Conservation (phyloP, 2,329 filamentous ascomycete genomes). For the Cladorrhinum sp. region DNA sequence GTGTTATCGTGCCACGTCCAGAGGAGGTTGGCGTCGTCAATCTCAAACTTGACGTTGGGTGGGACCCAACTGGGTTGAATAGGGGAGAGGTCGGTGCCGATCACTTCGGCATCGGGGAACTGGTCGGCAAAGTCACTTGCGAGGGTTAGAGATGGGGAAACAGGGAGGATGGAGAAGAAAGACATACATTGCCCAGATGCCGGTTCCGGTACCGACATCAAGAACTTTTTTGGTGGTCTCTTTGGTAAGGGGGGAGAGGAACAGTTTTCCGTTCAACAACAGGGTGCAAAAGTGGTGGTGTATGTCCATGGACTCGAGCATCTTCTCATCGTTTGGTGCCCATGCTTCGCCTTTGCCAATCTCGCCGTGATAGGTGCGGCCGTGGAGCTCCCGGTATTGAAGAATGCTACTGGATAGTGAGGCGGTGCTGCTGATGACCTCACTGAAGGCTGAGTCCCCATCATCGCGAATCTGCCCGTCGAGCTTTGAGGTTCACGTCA, state of each 20-base stretch:
- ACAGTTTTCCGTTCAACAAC: constrained; percentile 16
- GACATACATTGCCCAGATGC: constrained; percentile 20
- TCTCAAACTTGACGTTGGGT: constrained; percentile 56
- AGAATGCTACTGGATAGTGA: constrained; percentile 21
- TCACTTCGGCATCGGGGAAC: constrained; percentile 34
- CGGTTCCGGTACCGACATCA: constrained; percentile 24
- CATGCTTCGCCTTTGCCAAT: constrained; percentile 15
- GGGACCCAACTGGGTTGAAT: constrained; percentile 46
- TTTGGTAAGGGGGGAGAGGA: constrained; percentile 15
- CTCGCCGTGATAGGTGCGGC: constrained; percentile 22
- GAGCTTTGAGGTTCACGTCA: not conserved
- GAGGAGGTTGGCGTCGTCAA: constrained; percentile 53
- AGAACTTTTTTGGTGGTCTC: constrained; percentile 17
- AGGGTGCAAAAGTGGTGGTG: constrained; percentile 19
- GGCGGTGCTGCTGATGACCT: constrained; percentile 14
- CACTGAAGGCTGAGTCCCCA: constrained; percentile 14
- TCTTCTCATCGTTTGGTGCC: constrained; percentile 22
- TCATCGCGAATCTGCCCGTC: constrained; percentile 3
- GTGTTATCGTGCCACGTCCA: constrained; percentile 44
- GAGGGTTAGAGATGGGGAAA: not conserved
- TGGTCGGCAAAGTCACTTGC: constrained; percentile 41
- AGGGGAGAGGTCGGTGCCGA: constrained; percentile 21
- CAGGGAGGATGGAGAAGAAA: not conserved
- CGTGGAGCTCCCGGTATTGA: constrained; percentile 21
- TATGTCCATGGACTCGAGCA: constrained; percentile 20